Base-by-base conservation (phyloP, 345 rosid species). In the Microthlaspi erraticum region DNA sequence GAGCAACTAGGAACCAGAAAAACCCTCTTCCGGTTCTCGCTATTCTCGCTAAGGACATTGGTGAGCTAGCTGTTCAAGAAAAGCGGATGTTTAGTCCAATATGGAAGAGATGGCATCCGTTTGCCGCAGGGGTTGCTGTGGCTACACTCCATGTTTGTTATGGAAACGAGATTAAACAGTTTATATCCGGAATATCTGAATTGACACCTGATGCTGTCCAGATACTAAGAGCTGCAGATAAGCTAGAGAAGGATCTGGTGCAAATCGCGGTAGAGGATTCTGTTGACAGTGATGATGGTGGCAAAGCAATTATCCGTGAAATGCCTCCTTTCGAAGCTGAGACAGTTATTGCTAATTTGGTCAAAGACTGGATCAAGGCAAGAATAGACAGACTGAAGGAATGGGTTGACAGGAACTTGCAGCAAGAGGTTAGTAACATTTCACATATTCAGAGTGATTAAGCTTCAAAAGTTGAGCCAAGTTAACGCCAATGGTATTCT, bases 291-390 rank as follows among this genome's bases (percentile, higher is more conserved):
- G 98, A 93, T 70, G 98, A 93, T 77, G 98, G 98, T 58, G 98
- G 98, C 61, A 93, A 93, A 82, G 96, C 93, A 54, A 89, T 93
- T 61, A 93, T 93, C 62, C 92, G 98, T 23, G 98, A 93, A 80
- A 93, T 93, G 98, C 95, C 98, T 69, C 97, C 98, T 26, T 93
- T 66, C 54, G 97, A 93, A 77, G 97, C 97, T n/a, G 98, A 91
- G 75, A 79, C 88, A 6, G 91, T 91, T 43, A 91, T 93, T 66
- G 95, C 91, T 68, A 88, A 88, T 85, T 85, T 91, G 63, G 95
- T 93, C 13, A 93, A 91, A 72, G 79, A 67, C 36, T 93, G 98
- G 98, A 86, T 93, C 69, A 87, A 78, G 65, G 75, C 80, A 52
- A 91, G 93, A 75, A 72, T 86, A 52, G 97, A 91, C 81, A 85